Evolutionary conservation across 805 yeast genomes (phyloP), one percentile per base, ranked within the genome.

Genomic region (Hanseniaspora lachancei): DNA sequence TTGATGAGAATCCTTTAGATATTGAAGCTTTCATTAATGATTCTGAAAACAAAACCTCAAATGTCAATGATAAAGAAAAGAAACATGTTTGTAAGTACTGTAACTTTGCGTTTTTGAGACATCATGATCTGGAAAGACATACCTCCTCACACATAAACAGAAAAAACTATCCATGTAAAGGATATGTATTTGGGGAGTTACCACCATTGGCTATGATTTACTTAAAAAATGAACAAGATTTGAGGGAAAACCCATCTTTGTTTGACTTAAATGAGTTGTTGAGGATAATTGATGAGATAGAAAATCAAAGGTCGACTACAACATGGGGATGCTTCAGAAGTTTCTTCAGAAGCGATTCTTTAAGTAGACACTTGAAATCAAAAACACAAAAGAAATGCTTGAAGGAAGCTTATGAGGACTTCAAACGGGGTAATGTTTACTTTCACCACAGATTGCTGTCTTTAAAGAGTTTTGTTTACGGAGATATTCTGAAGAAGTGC

Each of bases 81-180:
- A 95, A 93, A 6, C 86, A 79, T 63, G 73, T 79, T 8, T 86
- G 95, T 68, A 72, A 76, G 15, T 74, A 78, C 3, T 86, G 95
- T 69, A 88, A 87, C 5, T 85, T 85, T 66, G 86, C 89, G 0
- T 86, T 86, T 72, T 89, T 89, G 6, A 70, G 93, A 58, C 82
- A 81, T 56, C 93, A 85, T 63, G 93, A 85, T 66, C 71, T 82
- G 58, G 83, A 81, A 64, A 73, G 93, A 56, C 93, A 85, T 63
- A 89, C 83, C 62, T 80, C 80, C 62, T 70, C 85, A 57, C 95
- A 86, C 63, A 73, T 46, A n/a, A 53, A 53, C 20, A 18, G 41
- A 44, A 53, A 46, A 29, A 46, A 46, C n/a, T 53, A 46, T 32
- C 23, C 23, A 8, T 53, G 56, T n/a, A 53, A 46, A 38, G 56